Base-by-base conservation (phyloP, 148 eudicot genomes). In the Rheum nobile region DNA sequence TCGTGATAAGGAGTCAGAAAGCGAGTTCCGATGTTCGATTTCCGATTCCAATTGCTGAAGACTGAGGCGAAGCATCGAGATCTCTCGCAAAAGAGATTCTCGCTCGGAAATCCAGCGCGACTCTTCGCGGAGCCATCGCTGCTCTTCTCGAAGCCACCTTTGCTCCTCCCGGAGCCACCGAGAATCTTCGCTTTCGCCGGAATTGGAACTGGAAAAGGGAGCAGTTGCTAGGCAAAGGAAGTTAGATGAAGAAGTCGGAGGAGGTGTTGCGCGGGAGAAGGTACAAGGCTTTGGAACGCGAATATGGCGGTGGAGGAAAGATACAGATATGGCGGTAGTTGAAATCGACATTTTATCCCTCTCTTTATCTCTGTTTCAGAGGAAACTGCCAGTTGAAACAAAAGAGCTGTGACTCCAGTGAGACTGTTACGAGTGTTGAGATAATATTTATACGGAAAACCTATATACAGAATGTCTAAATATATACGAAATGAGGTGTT, bases 111-210 rank as follows among this genome's bases (percentile, higher is more conserved):
- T 82, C 98, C 98, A 94, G 6, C 87, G 84, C 24, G 85, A 68
- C 79, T 94, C 97, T 75, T 94, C 88, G 21, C 96, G 83, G 46
- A 94, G 85, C 98, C 98, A 94, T 75, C 97, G 87, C 73, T 88
- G 90, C 87, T 94, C 98, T 77, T 95, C 97, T 43, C 98, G 85
- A 0, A 91, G 46, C 98, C 98, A 95, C 77, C 98, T 77, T 21
- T 90, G 90, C 84, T 95, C 97, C 41, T 95, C 98, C 4, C 98
- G 85, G 11, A 91, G 78, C 98, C 98, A 95, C 71, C 91, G 81
- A 0, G 82, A 79, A 78, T 95, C 97, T 73, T 90, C 96, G 12
- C 77, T 65, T 35, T 82, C 80, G 72, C 67, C 46, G 34, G 73
- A 43, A 41, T 39, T 41, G n/a, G 71, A 67, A 67, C n/a, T 7